Conservation (phyloP, 2,329 filamentous ascomycete species). For the Zalaria sp. region DNA sequence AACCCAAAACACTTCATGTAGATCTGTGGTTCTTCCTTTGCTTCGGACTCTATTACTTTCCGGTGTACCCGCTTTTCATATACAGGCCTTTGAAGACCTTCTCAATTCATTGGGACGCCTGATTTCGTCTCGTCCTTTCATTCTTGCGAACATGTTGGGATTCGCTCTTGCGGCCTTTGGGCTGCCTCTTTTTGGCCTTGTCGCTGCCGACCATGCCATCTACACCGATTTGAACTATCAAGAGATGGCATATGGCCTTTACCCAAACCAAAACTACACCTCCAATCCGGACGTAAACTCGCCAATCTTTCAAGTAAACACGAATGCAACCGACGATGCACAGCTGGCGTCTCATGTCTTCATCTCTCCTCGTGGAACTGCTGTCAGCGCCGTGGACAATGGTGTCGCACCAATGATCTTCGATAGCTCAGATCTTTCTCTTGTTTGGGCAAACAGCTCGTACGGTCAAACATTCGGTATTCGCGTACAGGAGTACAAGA, state of each 20-base stretch:
- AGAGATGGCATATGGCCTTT: conserved; percentile 19
- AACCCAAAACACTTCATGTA: no score
- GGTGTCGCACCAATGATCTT: conserved; percentile 15
- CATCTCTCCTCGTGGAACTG: conserved; percentile 5
- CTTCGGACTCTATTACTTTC: no score
- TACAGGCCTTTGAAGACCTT: no score
- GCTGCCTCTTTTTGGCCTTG: conserved; percentile 1
- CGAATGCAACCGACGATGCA: conserved; percentile 1
- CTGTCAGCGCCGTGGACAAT: conserved; percentile 4
- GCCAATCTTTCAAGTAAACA: conserved; percentile 12
- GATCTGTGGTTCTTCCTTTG: no score
- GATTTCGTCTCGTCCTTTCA: no score
- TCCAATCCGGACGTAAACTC: conserved; percentile 17
- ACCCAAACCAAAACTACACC: conserved; percentile 20
- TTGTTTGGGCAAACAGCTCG: conserved; percentile 17
- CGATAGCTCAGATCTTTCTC: conserved; percentile 12
- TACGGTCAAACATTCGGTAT: conserved; percentile 29
- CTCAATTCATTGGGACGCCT: no score
- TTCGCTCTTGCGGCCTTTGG: background rate
- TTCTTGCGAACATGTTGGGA: background rate
- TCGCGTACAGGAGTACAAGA: conserved; percentile 22
- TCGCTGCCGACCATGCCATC: conserved; percentile 2
- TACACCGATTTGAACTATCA: conserved; percentile 16
- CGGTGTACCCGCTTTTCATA: no score
- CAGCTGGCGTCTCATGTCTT: conserved; percentile 1